Percentiles rank a stretch among this genome's conserved stretches.
These are phyloP conservation scores for Chrysophaeum taylorii DNA, from an alignment of 352 stramenopile genomes.

Conservation along the genomic window DNA sequence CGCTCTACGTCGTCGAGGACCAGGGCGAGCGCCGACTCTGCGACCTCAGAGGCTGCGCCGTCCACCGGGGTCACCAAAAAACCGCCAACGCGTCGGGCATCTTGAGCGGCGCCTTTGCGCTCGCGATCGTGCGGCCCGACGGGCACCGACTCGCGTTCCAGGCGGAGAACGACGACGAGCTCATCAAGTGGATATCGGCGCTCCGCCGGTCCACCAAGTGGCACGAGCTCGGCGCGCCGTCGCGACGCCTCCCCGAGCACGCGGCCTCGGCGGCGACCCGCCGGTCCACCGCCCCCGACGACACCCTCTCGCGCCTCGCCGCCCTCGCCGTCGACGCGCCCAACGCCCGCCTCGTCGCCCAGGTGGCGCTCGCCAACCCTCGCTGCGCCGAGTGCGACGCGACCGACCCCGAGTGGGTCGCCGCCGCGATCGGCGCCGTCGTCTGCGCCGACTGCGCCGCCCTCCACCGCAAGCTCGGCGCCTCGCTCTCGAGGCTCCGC, in stretches of 20 bases:
- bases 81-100: too few relatives aligned
- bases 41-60: neutral
- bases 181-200: constrained; percentile 6
- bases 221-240: neutral
- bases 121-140: neutral
- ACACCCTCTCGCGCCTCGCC: neutral
- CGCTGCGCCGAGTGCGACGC: constrained; percentile 5
- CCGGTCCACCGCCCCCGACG: neutral
- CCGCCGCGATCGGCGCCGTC: neutral
- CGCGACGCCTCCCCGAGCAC: neutral
- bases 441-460: constrained; percentile 9
- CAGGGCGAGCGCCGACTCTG: neutral
- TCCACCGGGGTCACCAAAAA: neutral
- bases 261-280: neutral
- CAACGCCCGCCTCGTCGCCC: neutral
- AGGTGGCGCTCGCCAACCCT: neutral
- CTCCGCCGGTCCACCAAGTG: neutral
- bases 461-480: constrained; percentile 5
- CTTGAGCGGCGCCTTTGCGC: neutral
- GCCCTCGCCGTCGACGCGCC: neutral
- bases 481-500: neutral
- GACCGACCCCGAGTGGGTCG: neutral
- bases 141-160: neutral
- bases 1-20: constrained; percentile 3
- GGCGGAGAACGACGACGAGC: constrained; percentile 16